These are phyloP conservation scores for Moesziomyces aphidis DNA, from an alignment of 1,284 basidiomycete species.

Conservation along the genomic window DNA sequence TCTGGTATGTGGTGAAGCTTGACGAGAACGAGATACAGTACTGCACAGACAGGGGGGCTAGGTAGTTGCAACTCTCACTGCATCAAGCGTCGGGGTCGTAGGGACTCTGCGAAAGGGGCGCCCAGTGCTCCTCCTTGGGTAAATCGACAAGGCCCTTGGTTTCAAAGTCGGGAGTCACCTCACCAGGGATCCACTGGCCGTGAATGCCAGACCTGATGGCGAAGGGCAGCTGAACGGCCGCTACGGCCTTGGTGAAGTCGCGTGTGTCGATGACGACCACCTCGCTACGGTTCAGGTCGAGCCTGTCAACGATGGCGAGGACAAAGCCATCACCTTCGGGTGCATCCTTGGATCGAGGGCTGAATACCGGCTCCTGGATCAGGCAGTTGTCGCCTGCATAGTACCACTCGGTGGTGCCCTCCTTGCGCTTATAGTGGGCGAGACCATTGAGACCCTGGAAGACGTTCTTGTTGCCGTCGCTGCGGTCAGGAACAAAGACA, in stretches of 20 bases:
- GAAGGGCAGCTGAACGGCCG: slow-evolving; percentile 22
- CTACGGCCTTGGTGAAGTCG: slow-evolving; percentile 26
- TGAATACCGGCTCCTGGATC: slow-evolving; percentile 47
- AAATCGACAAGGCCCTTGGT: slow-evolving; percentile 21
- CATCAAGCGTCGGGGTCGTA: slow-evolving; percentile 17
- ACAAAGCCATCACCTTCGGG: slow-evolving; percentile 41
- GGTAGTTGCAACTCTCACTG: neutral
- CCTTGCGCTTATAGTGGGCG: slow-evolving; percentile 24
- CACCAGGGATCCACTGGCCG: slow-evolving; percentile 28
- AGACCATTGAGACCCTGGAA: slow-evolving; percentile 38
- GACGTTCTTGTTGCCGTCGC: slow-evolving; percentile 33
- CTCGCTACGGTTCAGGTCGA: slow-evolving; percentile 34
- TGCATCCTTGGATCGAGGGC: slow-evolving; percentile 29
- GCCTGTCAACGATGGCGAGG: slow-evolving; percentile 37
- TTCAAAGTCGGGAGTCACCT: slow-evolving; percentile 27
- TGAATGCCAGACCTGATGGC: slow-evolving; percentile 30
- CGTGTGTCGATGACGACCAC: slow-evolving; percentile 38
- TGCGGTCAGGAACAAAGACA: slow-evolving; percentile 28
- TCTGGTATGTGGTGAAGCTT: too few relatives aligned
- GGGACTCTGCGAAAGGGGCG: slow-evolving; percentile 8
- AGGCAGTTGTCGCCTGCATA: slow-evolving; percentile 34
- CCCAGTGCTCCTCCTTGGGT: slow-evolving; percentile 26
- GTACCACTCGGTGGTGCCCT: slow-evolving; percentile 25
- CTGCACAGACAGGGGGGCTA: too few relatives aligned
- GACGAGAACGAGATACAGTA: too few relatives aligned